Evolutionary conservation across 495 filamentous ascomycete genomes (phyloP), one percentile per base, ranked within the genome.

Genomic region (Evansstolkia leycettana): DNA sequence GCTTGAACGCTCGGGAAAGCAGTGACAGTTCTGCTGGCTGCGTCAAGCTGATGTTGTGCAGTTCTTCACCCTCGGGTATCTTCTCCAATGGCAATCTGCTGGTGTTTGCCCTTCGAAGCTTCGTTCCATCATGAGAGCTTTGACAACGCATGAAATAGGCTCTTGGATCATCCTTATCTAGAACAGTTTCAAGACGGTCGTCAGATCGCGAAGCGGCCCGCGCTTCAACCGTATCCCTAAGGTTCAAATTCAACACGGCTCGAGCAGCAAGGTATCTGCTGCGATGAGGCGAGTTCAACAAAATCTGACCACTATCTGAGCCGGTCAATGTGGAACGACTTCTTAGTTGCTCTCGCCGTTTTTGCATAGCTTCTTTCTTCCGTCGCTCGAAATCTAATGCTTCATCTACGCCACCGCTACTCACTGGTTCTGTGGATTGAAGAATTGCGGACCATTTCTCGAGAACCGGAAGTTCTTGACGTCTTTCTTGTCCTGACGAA

Each of bases 301-400:
- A 5, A 13, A 34, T 12, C 7, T 33, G 13, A n/a, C 17, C 31
- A 9, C 2, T 45, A 4, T 44, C 33, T 2, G 41, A 37, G 12
- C 19, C 37, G 6, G 41, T 32, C 10, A 28, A 13, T 14, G 11
- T 26, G 11, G 24, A 33, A 2, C 38, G 37, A 5, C 23, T 39
- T 2, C 37, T 38, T 7, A 23, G 4, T 9, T 50, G 49, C 15
- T 42, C 34, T 7, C 60, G 57, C 16, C 42, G 40, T 18, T 37
- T 38, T 28, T 48, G 38, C 9, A 58, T 62, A 10, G 54, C 63
- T 13, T 58, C 55, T 40, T 47, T 55, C 42, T 67, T 65, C n/a
- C 61, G 48, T 5, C 33, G 42, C 33, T 65, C 63, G 28, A 65
- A 65, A 14, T 65, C 63, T 10, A 65, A 45, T 8, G 61, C 61